Base-by-base conservation (phyloP, 768 basidiomycete genomes). In the Exidia glandulosa region DNA sequence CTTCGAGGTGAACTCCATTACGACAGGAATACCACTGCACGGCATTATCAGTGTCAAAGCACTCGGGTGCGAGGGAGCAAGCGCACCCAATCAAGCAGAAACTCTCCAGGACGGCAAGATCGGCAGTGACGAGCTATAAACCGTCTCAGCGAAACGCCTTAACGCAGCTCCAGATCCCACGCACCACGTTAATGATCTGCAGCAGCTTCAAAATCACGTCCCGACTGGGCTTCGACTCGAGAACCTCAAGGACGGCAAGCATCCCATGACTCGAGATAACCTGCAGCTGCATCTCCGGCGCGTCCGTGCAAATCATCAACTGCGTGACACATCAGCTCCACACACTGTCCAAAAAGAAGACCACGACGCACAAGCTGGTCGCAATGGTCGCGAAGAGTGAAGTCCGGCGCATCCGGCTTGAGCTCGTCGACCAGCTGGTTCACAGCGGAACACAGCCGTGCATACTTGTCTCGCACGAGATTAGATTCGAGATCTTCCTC, bases 1-100 rank as follows among this genome's bases (percentile, higher is more conserved):
- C 76, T 95, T 97, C 12, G 91, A 92, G 0, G 95, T 94, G 69
- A 94, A 98, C 50, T 86, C 85, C 85, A 96, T 94, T 76, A 98
- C 86, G 16, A 97, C 88, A 14, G 96, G 94, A 62, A 97, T 97
- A 14, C 95, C 95, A 32, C 92, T 88, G 59, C 13, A 34, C 16
- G 14, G 3, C 57, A 57, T 30, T 68, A 63, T 32, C 7, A 63
- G 29, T 47, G 37, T 23, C 60, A 50, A 55, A 2, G 33, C 54
- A 25, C 34, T 47, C 59, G 32, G 60, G 16, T 41, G 59, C 27
- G 14, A 52, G 25, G 29, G n/a, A 10, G 30, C 5, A 13, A 34
- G 69, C 81, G 36, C 65, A 86, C 84, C 88, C 89, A 66, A 94
- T 88, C 58, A 98, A 76, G 72, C 95, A 98, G 74, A 98, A 92